Conservation (phyloP, 1,284 basidiomycete species). For the Melampsora americana region DNA sequence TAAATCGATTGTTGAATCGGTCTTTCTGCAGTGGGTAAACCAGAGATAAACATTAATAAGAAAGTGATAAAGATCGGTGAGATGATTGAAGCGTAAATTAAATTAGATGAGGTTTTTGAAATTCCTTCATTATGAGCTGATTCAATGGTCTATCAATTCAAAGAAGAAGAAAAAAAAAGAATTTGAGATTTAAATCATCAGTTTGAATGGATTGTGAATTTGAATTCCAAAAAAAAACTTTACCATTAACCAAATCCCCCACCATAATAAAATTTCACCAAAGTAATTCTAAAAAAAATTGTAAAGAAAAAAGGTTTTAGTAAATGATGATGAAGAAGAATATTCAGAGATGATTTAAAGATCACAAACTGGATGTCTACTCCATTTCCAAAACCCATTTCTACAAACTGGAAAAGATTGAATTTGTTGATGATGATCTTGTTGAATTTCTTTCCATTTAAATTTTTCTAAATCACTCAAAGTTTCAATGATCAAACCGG, state of each 20-base stretch:
- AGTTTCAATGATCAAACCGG: conserved; percentile 65
- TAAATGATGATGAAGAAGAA: background rate
- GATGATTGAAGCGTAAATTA: conserved; percentile 48
- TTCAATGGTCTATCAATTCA: background rate
- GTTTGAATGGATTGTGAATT: background rate
- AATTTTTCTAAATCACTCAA: conserved; percentile 65
- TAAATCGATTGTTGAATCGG: conserved; percentile 67
- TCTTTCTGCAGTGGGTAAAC: conserved; percentile 70
- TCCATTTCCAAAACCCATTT: conserved; percentile 28
- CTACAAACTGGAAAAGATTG: conserved; percentile 15
- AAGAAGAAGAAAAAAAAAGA: no score
- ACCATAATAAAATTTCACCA: conserved; percentile 35
- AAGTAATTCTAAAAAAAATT: conserved; percentile 28
- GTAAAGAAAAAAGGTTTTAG: background rate
- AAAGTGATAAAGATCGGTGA: conserved; percentile 52
- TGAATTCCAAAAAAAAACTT: no score
- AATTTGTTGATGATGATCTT: background rate
- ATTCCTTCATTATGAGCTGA: conserved; percentile 18
- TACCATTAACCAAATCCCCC: conserved; percentile 43
- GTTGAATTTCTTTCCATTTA: conserved; percentile 7
- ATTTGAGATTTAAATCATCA: no score
- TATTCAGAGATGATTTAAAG: background rate
- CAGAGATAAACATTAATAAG: conserved; percentile 65
- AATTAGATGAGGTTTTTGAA: background rate
- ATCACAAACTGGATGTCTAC: conserved; percentile 33